Conservation (phyloP, 2,329 filamentous ascomycete genomes). For the Calonectria crousiana region DNA sequence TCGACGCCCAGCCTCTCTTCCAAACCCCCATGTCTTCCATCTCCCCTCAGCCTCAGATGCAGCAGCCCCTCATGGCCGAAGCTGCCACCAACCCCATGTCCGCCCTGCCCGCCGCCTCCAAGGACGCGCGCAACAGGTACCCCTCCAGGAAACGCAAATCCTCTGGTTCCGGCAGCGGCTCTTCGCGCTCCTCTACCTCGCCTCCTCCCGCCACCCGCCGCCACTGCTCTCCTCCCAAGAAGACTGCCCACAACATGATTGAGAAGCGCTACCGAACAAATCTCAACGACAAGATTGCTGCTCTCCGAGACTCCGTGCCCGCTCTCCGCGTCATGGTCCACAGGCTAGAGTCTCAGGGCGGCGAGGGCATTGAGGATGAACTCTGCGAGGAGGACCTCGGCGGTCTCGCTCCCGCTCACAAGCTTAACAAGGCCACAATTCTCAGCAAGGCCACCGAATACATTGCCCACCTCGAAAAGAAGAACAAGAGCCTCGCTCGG, state of each 20-base stretch:
- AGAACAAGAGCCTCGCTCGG: slow-evolving; percentile 47
- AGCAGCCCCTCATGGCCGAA: slow-evolving; percentile 37
- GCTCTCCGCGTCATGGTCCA: slow-evolving; percentile 79
- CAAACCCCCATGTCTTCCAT: slow-evolving; percentile 44
- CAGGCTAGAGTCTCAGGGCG: slow-evolving; percentile 70
- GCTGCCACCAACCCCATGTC: slow-evolving; percentile 34
- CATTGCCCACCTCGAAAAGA: slow-evolving; percentile 52
- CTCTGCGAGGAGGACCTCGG: slow-evolving; percentile 79
- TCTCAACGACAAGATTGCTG: slow-evolving; percentile 94
- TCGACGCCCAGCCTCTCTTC: slow-evolving; percentile 44
- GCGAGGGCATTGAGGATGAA: slow-evolving; percentile 66
- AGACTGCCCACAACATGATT: slow-evolving; percentile 96
- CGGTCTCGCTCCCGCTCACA: slow-evolving; percentile 85
- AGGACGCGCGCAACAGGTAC: slow-evolving; percentile 39
- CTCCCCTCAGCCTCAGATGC: slow-evolving; percentile 41
- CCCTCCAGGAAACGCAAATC: slow-evolving; percentile 50
- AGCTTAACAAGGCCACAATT: slow-evolving; percentile 92
- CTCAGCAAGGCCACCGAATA: slow-evolving; percentile 55
- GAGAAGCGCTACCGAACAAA: slow-evolving; percentile 96
- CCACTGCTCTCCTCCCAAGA: slow-evolving; percentile 67
- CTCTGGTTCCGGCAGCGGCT: slow-evolving; percentile 44
- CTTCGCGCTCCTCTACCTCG: slow-evolving; percentile 56
- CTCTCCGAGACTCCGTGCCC: slow-evolving; percentile 88
- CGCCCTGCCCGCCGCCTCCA: slow-evolving; percentile 26
- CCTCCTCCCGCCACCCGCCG: slow-evolving; percentile 45